Evolutionary conservation across 78 protist species (phyloP), one percentile per base, ranked within the genome.

Genomic region (Salpingoeca rosetta): DNA sequence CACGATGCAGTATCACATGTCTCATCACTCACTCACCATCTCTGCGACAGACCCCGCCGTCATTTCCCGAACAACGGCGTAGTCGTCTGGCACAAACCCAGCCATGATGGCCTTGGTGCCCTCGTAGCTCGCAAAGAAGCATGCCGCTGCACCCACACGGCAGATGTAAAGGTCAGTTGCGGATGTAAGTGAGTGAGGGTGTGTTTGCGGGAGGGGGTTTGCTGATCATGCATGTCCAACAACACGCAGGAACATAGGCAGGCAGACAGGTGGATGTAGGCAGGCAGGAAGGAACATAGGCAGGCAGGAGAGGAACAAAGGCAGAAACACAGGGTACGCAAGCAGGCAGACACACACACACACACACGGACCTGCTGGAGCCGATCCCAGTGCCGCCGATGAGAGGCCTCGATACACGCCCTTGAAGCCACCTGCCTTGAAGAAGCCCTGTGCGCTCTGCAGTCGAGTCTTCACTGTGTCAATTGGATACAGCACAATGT

Each of bases 401-500:
- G 40, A 0, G 38, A 92, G 57, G 1, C 94, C 94, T 1, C 24
- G 31, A 90, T 92, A 92, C 43, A 89, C 83, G 31, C 92, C 91
- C 22, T 24, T 39, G 72, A 92, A 88, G 27, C 92, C 92, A n/a
- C 92, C 94, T 7, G 89, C 11, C 40, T 1, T 37, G 56, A 0
- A 0, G 85, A 92, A 90, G 22, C 92, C 94, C 41, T 17, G 24
- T 0, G 27, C 35, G 12, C 84, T 26, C 65, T 92, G 94, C 82
- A 87, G 42, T n/a, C 94, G 87, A 12, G 92, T 89, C 84, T 92
- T 92, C 82, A 92, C 31, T 12, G 94, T 92, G 84, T 92, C 94
- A 11, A 92, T 38, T 10, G 94, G 94, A 41, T 84, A 92, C 31
- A 92, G 87, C 27, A 42, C 86, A 7, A 92, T 25, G 51, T 92